Conservation (phyloP, 2,329 filamentous ascomycete genomes). For the Apiospora marii region DNA sequence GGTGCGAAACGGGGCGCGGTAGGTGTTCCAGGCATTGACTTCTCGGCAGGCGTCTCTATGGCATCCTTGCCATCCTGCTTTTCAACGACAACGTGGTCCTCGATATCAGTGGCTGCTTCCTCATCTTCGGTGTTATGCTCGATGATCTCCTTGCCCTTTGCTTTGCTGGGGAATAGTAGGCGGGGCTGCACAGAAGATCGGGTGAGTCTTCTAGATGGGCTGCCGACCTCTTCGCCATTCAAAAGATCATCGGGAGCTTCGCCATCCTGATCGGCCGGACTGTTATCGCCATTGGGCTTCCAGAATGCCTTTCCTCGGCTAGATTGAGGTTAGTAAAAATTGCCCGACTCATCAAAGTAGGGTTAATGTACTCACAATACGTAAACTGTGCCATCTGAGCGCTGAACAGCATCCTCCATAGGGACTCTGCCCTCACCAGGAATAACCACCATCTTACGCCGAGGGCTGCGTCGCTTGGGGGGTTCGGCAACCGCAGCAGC, state of each 20-base stretch:
- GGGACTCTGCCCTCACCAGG: constrained; percentile 65
- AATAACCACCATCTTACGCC: constrained; percentile 59
- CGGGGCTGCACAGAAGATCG: constrained; percentile 76
- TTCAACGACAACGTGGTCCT: constrained; percentile 52
- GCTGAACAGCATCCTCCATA: constrained; percentile 68
- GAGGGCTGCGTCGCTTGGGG: constrained; percentile 59
- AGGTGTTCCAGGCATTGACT: constrained; percentile 54
- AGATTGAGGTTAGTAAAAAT: constrained; percentile 26
- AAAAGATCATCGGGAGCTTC: constrained; percentile 43
- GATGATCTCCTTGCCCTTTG: constrained; percentile 53
- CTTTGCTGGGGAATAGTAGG: constrained; percentile 68
- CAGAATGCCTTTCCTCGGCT: constrained; percentile 86
- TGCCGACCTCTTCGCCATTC: constrained; percentile 44
- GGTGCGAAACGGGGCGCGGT: constrained; percentile 64
- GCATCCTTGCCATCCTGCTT: constrained; percentile 32
- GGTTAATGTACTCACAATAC: constrained; percentile 70
- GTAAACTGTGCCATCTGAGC: constrained; percentile 77
- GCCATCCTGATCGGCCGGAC: constrained; percentile 41
- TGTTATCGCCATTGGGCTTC: constrained; percentile 61
- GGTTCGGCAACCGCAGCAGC: constrained; percentile 48
- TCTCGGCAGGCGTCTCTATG: constrained; percentile 49
- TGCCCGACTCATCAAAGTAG: constrained; percentile 1
- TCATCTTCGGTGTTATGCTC: constrained; percentile 58
- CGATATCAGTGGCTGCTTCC: constrained; percentile 66
- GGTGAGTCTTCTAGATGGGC: constrained; percentile 59